A percentile compares a stretch with the other conserved stretches of the same genome.
Conservation (phyloP, 257 asterid species). For the Agastache rugosa region DNA sequence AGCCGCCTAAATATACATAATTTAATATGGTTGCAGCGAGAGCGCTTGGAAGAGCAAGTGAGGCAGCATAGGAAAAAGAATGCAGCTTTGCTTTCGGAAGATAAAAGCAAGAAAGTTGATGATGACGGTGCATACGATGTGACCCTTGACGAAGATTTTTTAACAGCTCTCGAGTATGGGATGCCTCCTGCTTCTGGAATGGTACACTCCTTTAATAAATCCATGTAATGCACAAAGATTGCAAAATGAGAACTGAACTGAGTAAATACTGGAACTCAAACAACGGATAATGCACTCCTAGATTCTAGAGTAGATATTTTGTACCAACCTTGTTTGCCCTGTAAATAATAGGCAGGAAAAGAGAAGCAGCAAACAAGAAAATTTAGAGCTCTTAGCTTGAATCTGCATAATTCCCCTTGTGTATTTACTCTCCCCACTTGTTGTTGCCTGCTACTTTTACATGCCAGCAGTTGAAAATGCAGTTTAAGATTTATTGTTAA, state of each 20-base stretch:
- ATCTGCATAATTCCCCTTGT: background rate
- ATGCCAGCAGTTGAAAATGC: background rate
- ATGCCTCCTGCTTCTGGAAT: conserved; percentile 99
- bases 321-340: too few species aligned
- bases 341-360: background rate
- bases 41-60: conserved; percentile 93
- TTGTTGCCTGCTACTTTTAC: background rate
- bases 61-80: conserved; percentile 80
- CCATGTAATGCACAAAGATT: background rate
- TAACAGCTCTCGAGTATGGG: conserved; percentile 94
- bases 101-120: conserved; percentile 39
- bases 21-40: conserved; percentile 60
- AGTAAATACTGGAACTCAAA: background rate
- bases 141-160: conserved; percentile 86
- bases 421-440: background rate
- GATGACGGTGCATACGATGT: conserved; percentile 80
- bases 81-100: conserved; percentile 45
- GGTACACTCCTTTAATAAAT: conserved; percentile 50
- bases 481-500: background rate
- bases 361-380: background rate
- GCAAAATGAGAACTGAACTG: background rate
- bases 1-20: background rate
- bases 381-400: background rate
- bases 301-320: too few species aligned
- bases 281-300: too few species aligned